These are phyloP conservation scores for Cryptosporidium canis DNA, from an alignment of 169 alveolate species.

Conservation along the genomic window DNA sequence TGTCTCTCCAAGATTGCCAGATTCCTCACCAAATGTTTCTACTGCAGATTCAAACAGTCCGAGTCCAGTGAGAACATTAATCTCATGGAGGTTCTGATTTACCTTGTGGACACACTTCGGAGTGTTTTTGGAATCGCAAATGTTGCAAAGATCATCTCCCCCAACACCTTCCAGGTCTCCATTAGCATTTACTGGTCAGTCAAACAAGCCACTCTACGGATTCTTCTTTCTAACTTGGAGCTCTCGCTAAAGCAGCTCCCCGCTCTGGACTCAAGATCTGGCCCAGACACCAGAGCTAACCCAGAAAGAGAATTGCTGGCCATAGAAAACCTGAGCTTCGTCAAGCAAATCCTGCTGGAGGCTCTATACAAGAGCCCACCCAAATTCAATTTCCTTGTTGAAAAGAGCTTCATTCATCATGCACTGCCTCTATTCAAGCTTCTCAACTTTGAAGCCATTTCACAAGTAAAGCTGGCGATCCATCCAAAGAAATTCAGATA, in stretches of 20 bases:
- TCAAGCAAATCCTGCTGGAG: background rate
- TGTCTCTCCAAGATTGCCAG: background rate
- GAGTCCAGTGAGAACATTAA: background rate
- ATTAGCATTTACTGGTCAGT: background rate
- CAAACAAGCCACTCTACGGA: background rate
- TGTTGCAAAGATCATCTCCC: background rate
- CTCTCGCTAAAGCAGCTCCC: background rate
- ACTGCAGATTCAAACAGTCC: background rate
- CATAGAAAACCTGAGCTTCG: background rate
- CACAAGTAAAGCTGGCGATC: background rate
- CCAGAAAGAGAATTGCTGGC: background rate
- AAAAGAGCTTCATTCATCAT: constrained; percentile 36
- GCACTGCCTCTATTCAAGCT: background rate
- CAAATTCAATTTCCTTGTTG: constrained; percentile 29
- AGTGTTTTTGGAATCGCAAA: constrained; percentile 12
- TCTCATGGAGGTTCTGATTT: background rate
- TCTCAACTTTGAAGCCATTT: background rate
- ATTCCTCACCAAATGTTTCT: background rate
- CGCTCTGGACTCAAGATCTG: background rate
- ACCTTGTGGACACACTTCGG: background rate
- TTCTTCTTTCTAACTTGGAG: background rate
- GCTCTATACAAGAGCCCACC: background rate
- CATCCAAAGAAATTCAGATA: background rate
- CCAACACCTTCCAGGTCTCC: background rate
- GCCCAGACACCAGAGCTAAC: background rate